A percentile compares a stretch with the other conserved stretches of the same genome.
These are phyloP conservation scores for Russula compacta DNA, from an alignment of 768 basidiomycete species.

Conservation along the genomic window DNA sequence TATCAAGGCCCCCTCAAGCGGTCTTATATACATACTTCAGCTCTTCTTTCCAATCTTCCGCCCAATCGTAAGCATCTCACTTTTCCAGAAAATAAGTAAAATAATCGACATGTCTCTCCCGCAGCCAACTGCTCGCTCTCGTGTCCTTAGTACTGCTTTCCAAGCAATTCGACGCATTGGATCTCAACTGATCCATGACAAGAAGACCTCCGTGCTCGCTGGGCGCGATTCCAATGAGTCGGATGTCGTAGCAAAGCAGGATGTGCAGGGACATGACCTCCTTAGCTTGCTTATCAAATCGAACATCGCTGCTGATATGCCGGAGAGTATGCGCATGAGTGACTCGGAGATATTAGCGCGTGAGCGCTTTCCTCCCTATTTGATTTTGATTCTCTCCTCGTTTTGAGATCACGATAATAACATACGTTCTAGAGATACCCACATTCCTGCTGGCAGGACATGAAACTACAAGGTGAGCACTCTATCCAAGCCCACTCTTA, in stretches of 20 bases:
- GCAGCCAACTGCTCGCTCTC: slow-evolving; percentile 22
- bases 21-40: slow-evolving; percentile 28
- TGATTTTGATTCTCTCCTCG: background rate
- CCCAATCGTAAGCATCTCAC: slow-evolving; percentile 28
- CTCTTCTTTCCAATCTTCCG: slow-evolving; percentile 31
- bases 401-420: background rate
- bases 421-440: slow-evolving; percentile 23
- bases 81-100: background rate
- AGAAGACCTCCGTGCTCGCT: slow-evolving; percentile 32
- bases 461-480: slow-evolving; percentile 21
- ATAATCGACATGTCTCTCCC: background rate
- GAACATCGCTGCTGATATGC: slow-evolving; percentile 27
- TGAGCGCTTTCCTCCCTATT: background rate
- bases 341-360: slow-evolving; percentile 28
- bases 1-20: slow-evolving; percentile 13
- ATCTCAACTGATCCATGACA: slow-evolving; percentile 37
- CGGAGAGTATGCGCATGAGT: slow-evolving; percentile 22
- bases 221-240: background rate
- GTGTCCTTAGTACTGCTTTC: slow-evolving; percentile 26
- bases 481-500: too few species aligned
- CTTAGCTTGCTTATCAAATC: slow-evolving; percentile 26
- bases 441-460: slow-evolving; percentile 28
- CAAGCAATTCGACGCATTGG: slow-evolving; percentile 44
- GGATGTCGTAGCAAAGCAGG: slow-evolving; percentile 8
- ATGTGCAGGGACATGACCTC: slow-evolving; percentile 23